Evolutionary conservation across 352 stramenopile species (phyloP), one percentile per base, ranked within the genome.

Genomic region (Stramenopiles sp.): DNA sequence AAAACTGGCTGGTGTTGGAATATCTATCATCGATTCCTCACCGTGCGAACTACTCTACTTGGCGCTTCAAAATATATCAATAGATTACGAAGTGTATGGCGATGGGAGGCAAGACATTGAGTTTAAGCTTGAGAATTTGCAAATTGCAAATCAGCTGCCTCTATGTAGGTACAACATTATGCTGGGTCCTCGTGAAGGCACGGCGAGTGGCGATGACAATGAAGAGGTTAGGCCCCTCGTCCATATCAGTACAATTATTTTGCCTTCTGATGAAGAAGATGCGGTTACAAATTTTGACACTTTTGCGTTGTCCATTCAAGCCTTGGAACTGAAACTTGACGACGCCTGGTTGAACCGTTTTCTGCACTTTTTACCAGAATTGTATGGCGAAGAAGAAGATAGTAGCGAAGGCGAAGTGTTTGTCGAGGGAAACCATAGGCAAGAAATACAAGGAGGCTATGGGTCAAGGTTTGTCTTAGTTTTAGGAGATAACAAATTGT

Each of bases 71-170:
- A 18, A 12, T 63, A 63, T 63, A 63, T 63, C 43, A 18, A 18
- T 63, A 25, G 25, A 18, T 12, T 25, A 63, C 12, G 43, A 63
- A 12, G 43, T 63, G 43, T 63, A 63, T 63, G 43, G 43, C 12
- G 43, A 63, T 63, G 43, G 43, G 25, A 63, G 43, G 43, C 12
- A 12, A 63, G 43, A 63, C 25, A 18, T 18, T 63, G 43, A 63
- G 25, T 63, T 63, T 63, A 63, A 63, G 25, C 12, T 63, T 63
- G 25, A 63, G 12, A 25, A 63, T 25, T 63, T 63, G 43, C 43
- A 63, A 63, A 63, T 63, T 63, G 43, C 43, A 63, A 63, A 63
- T 63, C 43, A 63, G 25, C 25, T 63, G 43, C 43, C 43, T 18
- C 43, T 63, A 63, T 63, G 43, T 63, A 12, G 25, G 25, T 63